Conservation (phyloP, 2,329 filamentous ascomycete genomes). For the Monosporascus sp. region DNA sequence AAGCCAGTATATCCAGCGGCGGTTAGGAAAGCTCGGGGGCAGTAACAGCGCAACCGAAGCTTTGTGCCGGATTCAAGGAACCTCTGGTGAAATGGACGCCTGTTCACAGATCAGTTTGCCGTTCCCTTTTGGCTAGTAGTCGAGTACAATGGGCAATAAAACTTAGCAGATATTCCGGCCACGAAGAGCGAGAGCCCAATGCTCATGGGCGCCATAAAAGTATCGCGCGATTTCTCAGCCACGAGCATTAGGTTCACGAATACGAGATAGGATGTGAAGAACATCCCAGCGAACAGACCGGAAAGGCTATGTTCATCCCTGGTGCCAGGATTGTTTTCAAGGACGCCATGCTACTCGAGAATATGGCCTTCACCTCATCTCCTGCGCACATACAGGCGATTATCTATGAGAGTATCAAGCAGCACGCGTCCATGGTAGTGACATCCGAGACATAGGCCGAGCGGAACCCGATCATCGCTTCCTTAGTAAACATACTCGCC, state of each 20-base stretch:
- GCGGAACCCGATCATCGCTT: constrained; percentile 31
- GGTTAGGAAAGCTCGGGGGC: constrained; percentile 28
- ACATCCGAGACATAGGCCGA: constrained; percentile 47
- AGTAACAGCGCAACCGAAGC: constrained; percentile 38
- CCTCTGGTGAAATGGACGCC: constrained; percentile 37
- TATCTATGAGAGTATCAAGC: constrained; percentile 46
- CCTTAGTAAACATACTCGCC: not conserved
- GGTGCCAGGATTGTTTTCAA: constrained; percentile 17
- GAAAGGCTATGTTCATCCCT: constrained; percentile 37
- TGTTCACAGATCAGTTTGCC: constrained; percentile 1
- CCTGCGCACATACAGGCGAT: constrained; percentile 49
- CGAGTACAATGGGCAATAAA: not conserved
- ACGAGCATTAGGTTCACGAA: constrained; percentile 61
- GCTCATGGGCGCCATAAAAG: constrained; percentile 60
- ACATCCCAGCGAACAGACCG: constrained; percentile 57
- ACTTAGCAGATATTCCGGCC: constrained; percentile 30
- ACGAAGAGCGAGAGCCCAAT: constrained; percentile 64
- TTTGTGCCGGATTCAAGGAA: constrained; percentile 39
- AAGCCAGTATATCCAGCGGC: constrained; percentile 43
- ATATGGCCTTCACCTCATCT: constrained; percentile 47
- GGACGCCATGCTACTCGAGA: constrained; percentile 40
- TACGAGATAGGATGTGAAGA: constrained; percentile 54
- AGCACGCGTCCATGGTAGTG: constrained; percentile 40
- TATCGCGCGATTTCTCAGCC: constrained; percentile 61
- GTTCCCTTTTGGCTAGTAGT: not conserved